A percentile compares a stretch with the other conserved stretches of the same genome.
These are phyloP conservation scores for Solanum neorickii DNA, from an alignment of 257 asterid genomes.

Conservation along the genomic window DNA sequence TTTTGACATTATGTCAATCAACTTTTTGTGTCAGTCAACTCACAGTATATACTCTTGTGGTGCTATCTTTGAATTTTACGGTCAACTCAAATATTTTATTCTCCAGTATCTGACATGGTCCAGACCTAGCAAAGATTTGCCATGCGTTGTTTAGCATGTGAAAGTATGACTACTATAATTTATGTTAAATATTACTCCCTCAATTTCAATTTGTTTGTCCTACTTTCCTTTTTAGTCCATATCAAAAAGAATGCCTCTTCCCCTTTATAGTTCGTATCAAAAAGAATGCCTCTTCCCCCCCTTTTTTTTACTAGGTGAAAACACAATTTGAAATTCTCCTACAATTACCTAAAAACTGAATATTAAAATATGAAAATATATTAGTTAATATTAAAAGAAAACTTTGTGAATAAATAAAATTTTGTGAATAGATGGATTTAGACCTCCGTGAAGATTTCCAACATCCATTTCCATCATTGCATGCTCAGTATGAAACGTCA, in stretches of 20 bases:
- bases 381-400: too few relatives aligned
- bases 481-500: too few relatives aligned
- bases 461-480: too few relatives aligned
- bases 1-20: neutral
- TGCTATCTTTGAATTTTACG: neutral
- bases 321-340: too few relatives aligned
- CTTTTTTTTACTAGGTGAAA: too few relatives aligned
- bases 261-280: too few relatives aligned
- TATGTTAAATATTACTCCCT: neutral
- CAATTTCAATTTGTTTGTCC: neutral
- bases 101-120: neutral
- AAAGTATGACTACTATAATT: neutral
- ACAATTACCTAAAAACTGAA: too few relatives aligned
- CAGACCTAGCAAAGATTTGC: neutral
- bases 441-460: too few relatives aligned
- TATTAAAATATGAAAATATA: too few relatives aligned
- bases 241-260: neutral
- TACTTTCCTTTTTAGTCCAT: neutral
- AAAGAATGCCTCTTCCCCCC: neutral
- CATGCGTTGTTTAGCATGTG: neutral
- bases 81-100: neutral
- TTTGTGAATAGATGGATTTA: too few relatives aligned
- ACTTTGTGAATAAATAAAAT: too few relatives aligned
- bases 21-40: neutral
- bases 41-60: neutral